phyloP scores from a whole-genome alignment of 305 asterid species.

The Plantago coronopus region DNA sequence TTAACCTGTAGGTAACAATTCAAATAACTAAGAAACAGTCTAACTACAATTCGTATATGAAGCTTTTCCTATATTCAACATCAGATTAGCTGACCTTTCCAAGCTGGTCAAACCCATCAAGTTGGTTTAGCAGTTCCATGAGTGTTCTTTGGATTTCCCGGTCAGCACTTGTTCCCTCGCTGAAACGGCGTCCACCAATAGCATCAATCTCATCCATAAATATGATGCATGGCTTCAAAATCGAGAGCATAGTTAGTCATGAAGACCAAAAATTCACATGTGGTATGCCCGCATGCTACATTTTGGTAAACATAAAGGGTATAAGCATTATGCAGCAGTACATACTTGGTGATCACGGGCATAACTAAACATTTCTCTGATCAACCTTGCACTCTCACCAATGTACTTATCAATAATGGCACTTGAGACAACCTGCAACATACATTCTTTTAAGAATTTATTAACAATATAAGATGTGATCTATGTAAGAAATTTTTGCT shows the following conservation, averaged over 20 bases:
- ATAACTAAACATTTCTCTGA: slow-evolving; percentile 94
- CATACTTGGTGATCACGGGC: slow-evolving; percentile 98
- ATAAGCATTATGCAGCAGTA: slow-evolving; percentile 10
- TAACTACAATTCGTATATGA: no score
- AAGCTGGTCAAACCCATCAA: slow-evolving; percentile 90
- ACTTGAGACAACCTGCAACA: slow-evolving; percentile 87
- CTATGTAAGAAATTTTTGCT: slow-evolving; percentile 1
- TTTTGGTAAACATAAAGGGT: background rate
- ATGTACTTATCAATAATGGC: slow-evolving; percentile 95
- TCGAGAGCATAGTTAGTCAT: slow-evolving; percentile 16
- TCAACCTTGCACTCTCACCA: slow-evolving; percentile 96
- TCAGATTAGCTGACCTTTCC: slow-evolving; percentile 53
- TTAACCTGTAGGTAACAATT: slow-evolving; percentile 52
- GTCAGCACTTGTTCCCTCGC: slow-evolving; percentile 95
- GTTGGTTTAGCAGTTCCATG: slow-evolving; percentile 87
- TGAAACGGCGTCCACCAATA: slow-evolving; percentile 85
- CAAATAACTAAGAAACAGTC: slow-evolving; percentile 12
- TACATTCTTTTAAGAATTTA: slow-evolving; percentile 21
- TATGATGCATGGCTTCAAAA: slow-evolving; percentile 74
- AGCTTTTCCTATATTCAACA: no score
- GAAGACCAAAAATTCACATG: slow-evolving; percentile 9
- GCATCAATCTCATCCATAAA: slow-evolving; percentile 88
- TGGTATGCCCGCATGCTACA: slow-evolving; percentile 6
- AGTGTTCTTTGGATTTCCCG: slow-evolving; percentile 91
- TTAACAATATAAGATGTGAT: slow-evolving; percentile 12